Evolutionary conservation across 2,329 filamentous ascomycete genomes (phyloP), one percentile per base, ranked within the genome.

Genomic region (Sporothrix mexicana): DNA sequence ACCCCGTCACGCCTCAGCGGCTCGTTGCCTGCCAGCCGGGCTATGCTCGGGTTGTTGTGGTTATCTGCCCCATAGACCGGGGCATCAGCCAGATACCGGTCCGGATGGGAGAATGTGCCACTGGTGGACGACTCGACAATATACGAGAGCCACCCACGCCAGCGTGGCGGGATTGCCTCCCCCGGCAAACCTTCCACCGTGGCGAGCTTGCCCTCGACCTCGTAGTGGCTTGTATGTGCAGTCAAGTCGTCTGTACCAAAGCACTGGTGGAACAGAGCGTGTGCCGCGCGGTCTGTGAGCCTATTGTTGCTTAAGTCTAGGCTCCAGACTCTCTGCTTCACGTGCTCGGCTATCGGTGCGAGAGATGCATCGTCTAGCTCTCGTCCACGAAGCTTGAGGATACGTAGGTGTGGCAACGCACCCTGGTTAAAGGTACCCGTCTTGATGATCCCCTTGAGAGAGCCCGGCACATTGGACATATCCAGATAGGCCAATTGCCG

Each of bases 221-320:
- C 79, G 72, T 83, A 84, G 10, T 30, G 41, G 10, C 36, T 20
- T 2, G 61, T 62, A 36, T 80, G 80, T n/a, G 84, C 78, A 1
- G 78, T 77, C 8, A 71, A 53, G 36, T 71, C 61, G 17, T 61
- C 51, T 10, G 20, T 23, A 5, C 70, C 66, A 69, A 74, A 71
- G 77, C 74, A 13, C 72, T 68, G 2, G 78, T 78, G 13, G 85
- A 80, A 74, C 81, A 73, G 59, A 30, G 41, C 6, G 78, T 59
- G 6, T 12, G 88, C 76, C 3, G 80, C 76, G 2, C 51, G 76
- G 76, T 90, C 88, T 0, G 83, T 85, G 10, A 91, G 77, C 12
- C 81, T 82, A 75, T 91, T 91, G 6, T 83, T 70, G 51, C 83
- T 81, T 0, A 90, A 68, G 74, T 91, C 88, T 4, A 90, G 77